Evolutionary conservation across 768 basidiomycete genomes (phyloP).

Genomic region (Suillus hirtellus): DNA sequence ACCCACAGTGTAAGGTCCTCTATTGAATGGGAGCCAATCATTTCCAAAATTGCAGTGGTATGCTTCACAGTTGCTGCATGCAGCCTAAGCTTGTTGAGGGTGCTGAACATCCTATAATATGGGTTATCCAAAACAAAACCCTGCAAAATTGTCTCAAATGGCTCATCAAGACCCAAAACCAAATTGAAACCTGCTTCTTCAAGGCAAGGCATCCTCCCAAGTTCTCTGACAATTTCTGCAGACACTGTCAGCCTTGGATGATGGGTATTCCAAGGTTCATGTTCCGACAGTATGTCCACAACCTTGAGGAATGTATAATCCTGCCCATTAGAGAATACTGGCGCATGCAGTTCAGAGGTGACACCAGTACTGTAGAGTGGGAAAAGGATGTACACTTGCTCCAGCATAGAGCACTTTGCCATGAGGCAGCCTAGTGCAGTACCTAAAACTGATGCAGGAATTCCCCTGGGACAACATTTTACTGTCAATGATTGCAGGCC

Average conservation of each 20-base stretch:
- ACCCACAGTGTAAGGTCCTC: background rate
- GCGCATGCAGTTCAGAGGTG: background rate
- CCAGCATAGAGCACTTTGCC: background rate
- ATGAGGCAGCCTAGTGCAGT: background rate
- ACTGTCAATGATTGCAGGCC: background rate
- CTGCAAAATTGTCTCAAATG: background rate
- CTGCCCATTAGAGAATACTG: background rate
- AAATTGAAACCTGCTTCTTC: background rate
- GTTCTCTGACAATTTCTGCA: constrained; percentile 1
- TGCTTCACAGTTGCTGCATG: background rate
- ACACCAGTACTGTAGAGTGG: background rate
- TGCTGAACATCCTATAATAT: background rate
- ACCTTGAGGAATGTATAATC: background rate
- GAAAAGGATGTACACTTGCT: background rate
- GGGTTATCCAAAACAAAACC: background rate
- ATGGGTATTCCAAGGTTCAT: background rate
- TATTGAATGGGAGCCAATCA: background rate
- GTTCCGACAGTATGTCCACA: background rate
- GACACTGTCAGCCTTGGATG: background rate
- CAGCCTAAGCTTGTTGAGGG: background rate
- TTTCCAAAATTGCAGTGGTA: background rate
- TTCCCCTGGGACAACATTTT: background rate
- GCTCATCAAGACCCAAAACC: background rate
- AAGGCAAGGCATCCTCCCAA: constrained; percentile 3
- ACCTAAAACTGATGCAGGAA: background rate